Percentiles rank a stretch among this genome's conserved stretches.
Conservation (phyloP, 805 yeast species). For the Hanseniaspora taiwanica region DNA sequence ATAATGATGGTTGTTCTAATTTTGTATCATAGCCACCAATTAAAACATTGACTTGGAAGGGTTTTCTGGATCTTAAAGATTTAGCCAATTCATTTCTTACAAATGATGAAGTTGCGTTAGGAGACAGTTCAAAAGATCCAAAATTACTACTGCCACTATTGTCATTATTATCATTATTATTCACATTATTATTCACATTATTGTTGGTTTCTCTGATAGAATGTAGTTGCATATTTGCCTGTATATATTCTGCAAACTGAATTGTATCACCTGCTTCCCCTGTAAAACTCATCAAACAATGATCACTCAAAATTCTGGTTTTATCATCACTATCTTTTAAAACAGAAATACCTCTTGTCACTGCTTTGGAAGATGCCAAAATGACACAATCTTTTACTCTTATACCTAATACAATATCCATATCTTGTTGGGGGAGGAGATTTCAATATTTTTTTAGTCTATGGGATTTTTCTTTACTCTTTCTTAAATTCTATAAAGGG, state of each 20-base stretch:
- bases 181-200: constrained; percentile 2
- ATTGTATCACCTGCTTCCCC: constrained; percentile 97
- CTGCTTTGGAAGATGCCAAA: constrained; percentile 89
- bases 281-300: constrained; percentile 72
- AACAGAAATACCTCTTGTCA: constrained; percentile 79
- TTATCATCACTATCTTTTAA: constrained; percentile 70
- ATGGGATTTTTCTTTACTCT: no score
- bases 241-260: constrained; percentile 87
- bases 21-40: constrained; percentile 70
- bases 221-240: constrained; percentile 82
- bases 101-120: constrained; percentile 78
- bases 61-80: constrained; percentile 84
- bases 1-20: constrained; percentile 48
- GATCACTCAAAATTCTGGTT: constrained; percentile 60
- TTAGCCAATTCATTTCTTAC: constrained; percentile 81
- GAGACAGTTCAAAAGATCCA: constrained; percentile 51
- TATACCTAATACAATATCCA: constrained; percentile 88
- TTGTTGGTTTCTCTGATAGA: constrained; percentile 56
- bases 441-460: constrained; percentile 4
- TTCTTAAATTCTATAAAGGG: no score
- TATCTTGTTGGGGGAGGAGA: no score
- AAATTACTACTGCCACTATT: neutral
- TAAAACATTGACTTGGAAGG: constrained; percentile 86
- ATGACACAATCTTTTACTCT: constrained; percentile 69
- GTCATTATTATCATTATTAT: neutral